Conservation (phyloP, 768 basidiomycete genomes). For the Russula sp. region DNA sequence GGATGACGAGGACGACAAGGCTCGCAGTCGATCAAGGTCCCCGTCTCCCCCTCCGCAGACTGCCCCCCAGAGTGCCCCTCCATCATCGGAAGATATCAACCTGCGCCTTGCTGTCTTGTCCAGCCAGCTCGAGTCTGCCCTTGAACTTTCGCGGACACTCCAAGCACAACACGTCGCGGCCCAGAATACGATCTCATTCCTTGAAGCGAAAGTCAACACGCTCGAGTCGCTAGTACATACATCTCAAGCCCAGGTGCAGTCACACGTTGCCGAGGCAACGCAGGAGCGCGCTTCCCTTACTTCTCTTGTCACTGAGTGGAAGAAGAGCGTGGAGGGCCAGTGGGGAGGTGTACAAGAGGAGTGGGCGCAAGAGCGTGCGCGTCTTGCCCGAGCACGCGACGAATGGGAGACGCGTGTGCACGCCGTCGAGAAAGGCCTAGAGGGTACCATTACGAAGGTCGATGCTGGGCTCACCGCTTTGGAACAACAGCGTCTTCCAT, state of each 20-base stretch:
- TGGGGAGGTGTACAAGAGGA: slow-evolving; percentile 76
- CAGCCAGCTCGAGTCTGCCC: slow-evolving; percentile 67
- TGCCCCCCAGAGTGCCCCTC: slow-evolving; percentile 23
- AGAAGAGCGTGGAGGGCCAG: slow-evolving; percentile 68
- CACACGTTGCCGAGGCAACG: slow-evolving; percentile 32
- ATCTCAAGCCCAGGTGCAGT: slow-evolving; percentile 38
- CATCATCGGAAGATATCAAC: slow-evolving; percentile 50
- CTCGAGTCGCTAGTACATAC: slow-evolving; percentile 65
- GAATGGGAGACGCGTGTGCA: slow-evolving; percentile 71
- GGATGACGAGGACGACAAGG: slow-evolving; percentile 42
- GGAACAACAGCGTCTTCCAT: slow-evolving; percentile 32
- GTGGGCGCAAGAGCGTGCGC: slow-evolving; percentile 76
- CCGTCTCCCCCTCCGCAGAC: slow-evolving; percentile 26
- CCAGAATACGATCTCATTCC: slow-evolving; percentile 59
- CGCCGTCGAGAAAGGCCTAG: slow-evolving; percentile 49
- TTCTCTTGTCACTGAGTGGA: slow-evolving; percentile 62
- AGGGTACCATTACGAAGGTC: slow-evolving; percentile 36
- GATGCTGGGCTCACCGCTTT: slow-evolving; percentile 33
- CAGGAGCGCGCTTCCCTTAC: slow-evolving; percentile 46
- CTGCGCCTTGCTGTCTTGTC: slow-evolving; percentile 57
- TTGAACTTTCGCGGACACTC: slow-evolving; percentile 64
- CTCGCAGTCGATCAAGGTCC: slow-evolving; percentile 27
- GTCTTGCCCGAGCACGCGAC: slow-evolving; percentile 63
- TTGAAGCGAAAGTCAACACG: slow-evolving; percentile 61
- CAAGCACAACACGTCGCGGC: slow-evolving; percentile 76